Evolutionary conservation across 2,329 filamentous ascomycete genomes (phyloP).

Genomic region (Fonsecaea monophora): DNA sequence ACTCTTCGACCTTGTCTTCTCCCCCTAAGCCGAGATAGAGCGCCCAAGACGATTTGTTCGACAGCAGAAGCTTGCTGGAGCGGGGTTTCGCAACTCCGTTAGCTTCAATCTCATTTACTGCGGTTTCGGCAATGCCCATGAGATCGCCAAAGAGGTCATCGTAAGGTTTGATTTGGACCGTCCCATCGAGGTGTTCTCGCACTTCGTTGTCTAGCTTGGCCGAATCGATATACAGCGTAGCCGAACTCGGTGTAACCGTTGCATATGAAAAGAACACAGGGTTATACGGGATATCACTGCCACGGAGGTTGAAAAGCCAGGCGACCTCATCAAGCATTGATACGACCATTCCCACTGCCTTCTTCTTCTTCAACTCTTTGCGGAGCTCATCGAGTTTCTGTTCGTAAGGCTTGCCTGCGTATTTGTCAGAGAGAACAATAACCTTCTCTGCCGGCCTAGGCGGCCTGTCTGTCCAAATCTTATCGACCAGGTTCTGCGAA

Average conservation of each 20-base stretch:
- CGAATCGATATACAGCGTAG: conserved; percentile 83
- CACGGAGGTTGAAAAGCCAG: conserved; percentile 97
- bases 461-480: conserved; percentile 82
- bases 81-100: conserved; percentile 44
- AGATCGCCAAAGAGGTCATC: conserved; percentile 79
- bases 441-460: conserved; percentile 76
- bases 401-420: conserved; percentile 80
- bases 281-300: conserved; percentile 95
- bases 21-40: conserved; percentile 86
- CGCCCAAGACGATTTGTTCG: conserved; percentile 91
- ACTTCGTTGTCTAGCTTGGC: conserved; percentile 75
- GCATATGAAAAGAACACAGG: conserved; percentile 99
- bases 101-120: conserved; percentile 47
- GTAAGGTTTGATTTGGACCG: conserved; percentile 81
- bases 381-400: conserved; percentile 84
- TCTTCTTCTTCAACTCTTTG: conserved; percentile 91
- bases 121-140: conserved; percentile 64
- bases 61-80: conserved; percentile 77
- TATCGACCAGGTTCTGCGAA: conserved; percentile 83
- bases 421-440: conserved; percentile 72
- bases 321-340: conserved; percentile 88
- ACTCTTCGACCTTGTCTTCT: conserved; percentile 81
- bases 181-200: conserved; percentile 70
- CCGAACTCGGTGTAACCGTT: conserved; percentile 75
- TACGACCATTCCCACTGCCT: conserved; percentile 82